Evolutionary conservation across 805 yeast species (phyloP).

Genomic region (Diddensiella santjacobensis): DNA sequence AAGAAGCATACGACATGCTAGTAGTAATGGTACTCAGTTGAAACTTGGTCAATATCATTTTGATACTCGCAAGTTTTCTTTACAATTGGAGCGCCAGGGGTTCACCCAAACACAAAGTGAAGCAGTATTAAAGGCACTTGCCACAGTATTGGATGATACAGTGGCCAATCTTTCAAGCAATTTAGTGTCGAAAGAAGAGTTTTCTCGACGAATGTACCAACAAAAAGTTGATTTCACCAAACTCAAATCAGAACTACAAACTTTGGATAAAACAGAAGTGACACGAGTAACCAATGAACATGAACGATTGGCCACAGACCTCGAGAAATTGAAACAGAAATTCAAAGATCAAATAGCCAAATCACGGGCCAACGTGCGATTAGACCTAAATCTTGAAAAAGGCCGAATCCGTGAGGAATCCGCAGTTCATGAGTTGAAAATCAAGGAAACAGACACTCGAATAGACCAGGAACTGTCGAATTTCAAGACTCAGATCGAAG

Average conservation of each 20-base stretch:
- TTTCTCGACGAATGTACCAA: conserved; percentile 83
- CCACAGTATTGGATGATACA: conserved; percentile 75
- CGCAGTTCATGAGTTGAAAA: conserved; percentile 86
- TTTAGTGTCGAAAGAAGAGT: conserved; percentile 78
- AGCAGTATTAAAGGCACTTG: conserved; percentile 68
- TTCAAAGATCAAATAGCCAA: conserved; percentile 89
- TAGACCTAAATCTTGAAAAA: conserved; percentile 89
- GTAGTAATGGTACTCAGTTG: neutral
- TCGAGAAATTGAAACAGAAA: conserved; percentile 80
- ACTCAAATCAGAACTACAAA: conserved; percentile 84
- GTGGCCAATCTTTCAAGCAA: conserved; percentile 68
- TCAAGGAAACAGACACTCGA: conserved; percentile 90
- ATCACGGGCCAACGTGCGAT: conserved; percentile 81
- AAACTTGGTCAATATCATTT: conserved; percentile 41
- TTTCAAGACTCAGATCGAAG: conserved; percentile 91
- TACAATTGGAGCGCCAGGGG: conserved; percentile 63
- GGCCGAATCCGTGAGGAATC: conserved; percentile 94
- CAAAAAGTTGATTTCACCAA: conserved; percentile 97
- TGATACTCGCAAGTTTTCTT: conserved; percentile 73
- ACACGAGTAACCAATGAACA: conserved; percentile 79
- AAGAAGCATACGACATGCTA: neutral
- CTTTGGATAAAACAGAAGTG: conserved; percentile 82
- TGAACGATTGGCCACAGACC: conserved; percentile 75
- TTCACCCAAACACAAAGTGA: conserved; percentile 75
- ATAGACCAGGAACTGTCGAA: conserved; percentile 94